Base-by-base conservation (phyloP, 2,329 filamentous ascomycete genomes). In the Triangularia setosa region DNA sequence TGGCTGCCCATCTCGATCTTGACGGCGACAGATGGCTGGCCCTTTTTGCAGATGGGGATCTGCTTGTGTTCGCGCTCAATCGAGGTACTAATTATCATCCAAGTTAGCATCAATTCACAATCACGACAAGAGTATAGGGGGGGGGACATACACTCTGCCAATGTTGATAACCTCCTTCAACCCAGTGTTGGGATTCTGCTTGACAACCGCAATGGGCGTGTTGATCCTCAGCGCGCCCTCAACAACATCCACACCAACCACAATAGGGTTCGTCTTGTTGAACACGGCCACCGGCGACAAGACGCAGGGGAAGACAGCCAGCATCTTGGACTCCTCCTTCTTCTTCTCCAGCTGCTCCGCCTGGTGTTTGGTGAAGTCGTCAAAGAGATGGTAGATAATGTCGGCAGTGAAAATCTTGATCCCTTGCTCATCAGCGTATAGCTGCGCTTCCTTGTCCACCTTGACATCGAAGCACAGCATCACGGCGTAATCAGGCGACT, bases 391-490 rank as follows among this genome's bases (percentile, higher is more conserved):
- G 79, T 99, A 99, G 74, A 99, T 99, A 72, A 99, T 99, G 78
- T 99, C 94, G 2, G 96, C 95, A 2, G 92, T 96, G 82, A 99
- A 99, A 72, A 99, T 91, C 83, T 96, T 98, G 80, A 99, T 91
- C 60, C 93, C 93, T 67, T 96, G 88, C 64, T 98, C 93, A 18
- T 97, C 92, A 11, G 95, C 95, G 72, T 98, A 96, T 9, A 86
- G 84, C 69, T 90, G 88, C 0, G 95, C 95, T 75, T 99, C 95
- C 78, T 97, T 98, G 80, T 99, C 95, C 16, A 99, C 92, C 82
- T 97, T 98, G 79, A 99, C 95, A 77, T 99, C 96, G 84, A 99
- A 99, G 78, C 95, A 98, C 59, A 99, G 88, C 95, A 99, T 99
- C 75, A 98, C 92, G n/a, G 95, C 95, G 72, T 89, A 96, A 75